phyloP scores from a whole-genome alignment of 2,329 filamentous ascomycete genomes.

The Exophiala spinifera region DNA sequence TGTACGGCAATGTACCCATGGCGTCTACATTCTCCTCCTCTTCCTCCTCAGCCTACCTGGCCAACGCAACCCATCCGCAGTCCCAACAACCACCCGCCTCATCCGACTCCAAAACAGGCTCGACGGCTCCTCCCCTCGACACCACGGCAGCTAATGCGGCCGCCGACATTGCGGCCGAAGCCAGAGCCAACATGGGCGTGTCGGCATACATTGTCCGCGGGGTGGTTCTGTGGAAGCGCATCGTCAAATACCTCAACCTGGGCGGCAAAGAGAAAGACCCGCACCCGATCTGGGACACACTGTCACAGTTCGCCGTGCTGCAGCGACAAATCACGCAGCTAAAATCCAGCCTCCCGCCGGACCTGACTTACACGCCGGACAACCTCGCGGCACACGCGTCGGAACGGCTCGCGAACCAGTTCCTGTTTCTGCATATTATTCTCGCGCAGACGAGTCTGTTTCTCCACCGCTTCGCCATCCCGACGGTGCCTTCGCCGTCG shows the following conservation, averaged over 20 bases:
- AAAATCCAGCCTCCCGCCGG: slow-evolving; percentile 64
- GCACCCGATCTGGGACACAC: slow-evolving; percentile 73
- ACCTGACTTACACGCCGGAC: slow-evolving; percentile 71
- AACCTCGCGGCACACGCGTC: slow-evolving; percentile 83
- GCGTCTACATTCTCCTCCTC: slow-evolving; percentile 31
- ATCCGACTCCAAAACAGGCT: no score
- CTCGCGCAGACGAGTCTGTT: slow-evolving; percentile 88
- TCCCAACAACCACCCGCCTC: no score
- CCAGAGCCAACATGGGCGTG: slow-evolving; percentile 84
- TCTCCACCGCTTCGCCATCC: slow-evolving; percentile 81
- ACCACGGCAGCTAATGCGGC: slow-evolving; percentile 47
- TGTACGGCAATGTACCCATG: slow-evolving; percentile 67
- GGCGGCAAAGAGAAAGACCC: slow-evolving; percentile 78
- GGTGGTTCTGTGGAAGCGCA: slow-evolving; percentile 83
- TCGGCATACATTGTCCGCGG: slow-evolving; percentile 84
- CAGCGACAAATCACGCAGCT: slow-evolving; percentile 70
- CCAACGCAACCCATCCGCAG: no score
- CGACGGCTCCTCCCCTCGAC: no score
- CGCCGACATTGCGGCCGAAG: slow-evolving; percentile 18
- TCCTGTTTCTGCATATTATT: slow-evolving; percentile 85
- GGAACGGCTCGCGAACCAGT: slow-evolving; percentile 84
- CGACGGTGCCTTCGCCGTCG: slow-evolving; percentile 63
- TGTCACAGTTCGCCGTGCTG: slow-evolving; percentile 73
- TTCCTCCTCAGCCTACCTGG: background rate
- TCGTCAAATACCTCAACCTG: slow-evolving; percentile 86